Base-by-base conservation (phyloP, 768 basidiomycete species). In the Leccinum variicolor region DNA sequence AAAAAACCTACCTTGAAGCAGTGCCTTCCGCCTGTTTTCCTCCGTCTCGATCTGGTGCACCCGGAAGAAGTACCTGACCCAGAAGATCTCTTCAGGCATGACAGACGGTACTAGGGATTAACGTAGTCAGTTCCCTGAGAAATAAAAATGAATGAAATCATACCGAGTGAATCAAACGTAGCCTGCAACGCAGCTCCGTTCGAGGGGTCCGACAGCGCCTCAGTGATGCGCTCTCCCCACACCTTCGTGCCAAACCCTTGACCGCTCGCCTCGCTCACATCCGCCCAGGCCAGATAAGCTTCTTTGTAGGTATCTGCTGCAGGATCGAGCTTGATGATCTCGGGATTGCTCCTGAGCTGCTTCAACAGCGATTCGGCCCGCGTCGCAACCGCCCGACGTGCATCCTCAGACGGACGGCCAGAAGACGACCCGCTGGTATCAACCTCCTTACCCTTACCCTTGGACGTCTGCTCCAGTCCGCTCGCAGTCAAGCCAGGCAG, bases 51-150 rank as follows among this genome's bases (percentile, higher is more conserved):
- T 91, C 66, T 93, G 92, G 69, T 90, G 77, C 19, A 84, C 81
- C 11, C 94, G 83, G 83, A 94, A 97, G 76, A 94, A 94, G 75
- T 91, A 96, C 7, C 94, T 82, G 39, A 80, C 80, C 94, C 94
- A 96, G 73, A 95, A 97, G 14, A 76, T 76, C 47, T 84, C 81
- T 52, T 79, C 79, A 2, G 81, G 77, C 70, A 93, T 75, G 52
- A 77, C 77, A 11, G 81, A 77, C 2, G 92, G 90, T 2, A 92
- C 92, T 94, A 61, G n/a, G 11, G 3, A 15, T 21, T 19, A 52
- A 57, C 56, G 55, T 47, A 50, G 59, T 58, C 39, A 17, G 50
- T 46, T 31, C 11, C 21, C 54, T 7, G 34, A 36, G 15, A 15
- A 36, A 36, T 48, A 28, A 39, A 51, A 31, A 36, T 47, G 25